Evolutionary conservation across 148 eudicot species (phyloP).

Genomic region (Rhododendron ovatum): DNA sequence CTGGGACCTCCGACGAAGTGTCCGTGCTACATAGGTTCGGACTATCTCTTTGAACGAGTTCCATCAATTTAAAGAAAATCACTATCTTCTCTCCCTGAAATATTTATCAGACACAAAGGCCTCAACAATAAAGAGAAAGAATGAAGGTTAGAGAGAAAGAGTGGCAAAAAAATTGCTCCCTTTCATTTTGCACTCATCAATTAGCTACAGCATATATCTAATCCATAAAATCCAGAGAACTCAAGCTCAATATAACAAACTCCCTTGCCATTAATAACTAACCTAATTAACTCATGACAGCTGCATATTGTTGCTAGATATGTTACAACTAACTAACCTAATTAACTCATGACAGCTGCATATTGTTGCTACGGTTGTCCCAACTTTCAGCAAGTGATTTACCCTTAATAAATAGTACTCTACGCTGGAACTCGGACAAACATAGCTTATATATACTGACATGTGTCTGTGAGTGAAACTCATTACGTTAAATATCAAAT

Average conservation of each 20-base stretch:
- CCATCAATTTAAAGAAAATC: not conserved
- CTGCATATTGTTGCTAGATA: not conserved
- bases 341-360: not conserved
- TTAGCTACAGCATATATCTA: not conserved
- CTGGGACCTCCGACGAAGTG: too few relatives aligned
- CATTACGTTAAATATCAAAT: not conserved
- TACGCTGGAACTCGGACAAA: not conserved
- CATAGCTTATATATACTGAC: not conserved
- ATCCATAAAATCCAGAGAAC: not conserved
- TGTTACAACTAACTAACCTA: not conserved
- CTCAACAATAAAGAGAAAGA: not conserved
- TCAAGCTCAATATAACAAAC: not conserved
- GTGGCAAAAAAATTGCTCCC: not conserved
- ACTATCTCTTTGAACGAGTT: not conserved
- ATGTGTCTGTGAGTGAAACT: not conserved
- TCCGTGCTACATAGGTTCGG: too few relatives aligned
- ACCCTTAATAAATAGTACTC: not conserved
- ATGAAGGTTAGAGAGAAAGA: not conserved
- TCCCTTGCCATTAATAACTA: not conserved
- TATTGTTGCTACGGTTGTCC: not conserved
- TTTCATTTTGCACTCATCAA: not conserved
- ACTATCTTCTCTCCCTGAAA: too few relatives aligned
- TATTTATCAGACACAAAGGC: not conserved
- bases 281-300: not conserved
- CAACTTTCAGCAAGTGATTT: not conserved